These are phyloP conservation scores for Zancudomyces culisetae DNA, from an alignment of 371 early-diverging fungal species.

Conservation along the genomic window DNA sequence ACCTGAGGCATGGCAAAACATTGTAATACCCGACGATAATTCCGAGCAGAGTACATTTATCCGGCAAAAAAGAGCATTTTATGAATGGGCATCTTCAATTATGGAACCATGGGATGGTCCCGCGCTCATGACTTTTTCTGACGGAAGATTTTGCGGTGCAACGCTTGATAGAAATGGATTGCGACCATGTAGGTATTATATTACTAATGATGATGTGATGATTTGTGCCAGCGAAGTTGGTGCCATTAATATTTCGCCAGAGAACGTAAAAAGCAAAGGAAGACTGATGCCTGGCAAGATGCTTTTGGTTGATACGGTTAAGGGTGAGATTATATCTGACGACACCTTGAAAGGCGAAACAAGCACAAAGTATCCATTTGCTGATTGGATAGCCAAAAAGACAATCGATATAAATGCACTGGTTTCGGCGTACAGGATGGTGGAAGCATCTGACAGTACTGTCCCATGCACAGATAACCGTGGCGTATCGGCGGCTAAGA, in stretches of 20 bases:
- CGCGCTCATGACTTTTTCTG: conserved; percentile 86
- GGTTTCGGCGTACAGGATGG: background rate
- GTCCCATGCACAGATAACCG: too few species aligned
- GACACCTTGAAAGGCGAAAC: conserved; percentile 60
- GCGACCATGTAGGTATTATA: conserved; percentile 88
- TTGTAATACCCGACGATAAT: conserved; percentile 44
- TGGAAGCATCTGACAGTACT: too few species aligned
- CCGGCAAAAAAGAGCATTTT: conserved; percentile 54
- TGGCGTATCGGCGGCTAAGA: background rate
- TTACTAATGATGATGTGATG: conserved; percentile 81
- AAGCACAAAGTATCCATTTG: conserved; percentile 48
- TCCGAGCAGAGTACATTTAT: conserved; percentile 27
- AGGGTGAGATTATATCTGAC: conserved; percentile 79
- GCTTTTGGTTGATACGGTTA: conserved; percentile 89
- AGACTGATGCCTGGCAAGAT: conserved; percentile 90
- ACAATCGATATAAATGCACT: conserved; percentile 49
- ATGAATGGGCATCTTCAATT: conserved; percentile 86
- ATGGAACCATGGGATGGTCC: conserved; percentile 99
- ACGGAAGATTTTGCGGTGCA: conserved; percentile 91
- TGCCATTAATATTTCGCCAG: conserved; percentile 65
- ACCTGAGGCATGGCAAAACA: conserved; percentile 92
- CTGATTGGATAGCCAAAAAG: conserved; percentile 62
- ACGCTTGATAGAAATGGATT: conserved; percentile 89
- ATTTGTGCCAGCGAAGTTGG: conserved; percentile 95
- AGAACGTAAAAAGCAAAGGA: conserved; percentile 66